Evolutionary conservation across 768 basidiomycete species (phyloP).

Genomic region (Tephrocybe sp.): DNA sequence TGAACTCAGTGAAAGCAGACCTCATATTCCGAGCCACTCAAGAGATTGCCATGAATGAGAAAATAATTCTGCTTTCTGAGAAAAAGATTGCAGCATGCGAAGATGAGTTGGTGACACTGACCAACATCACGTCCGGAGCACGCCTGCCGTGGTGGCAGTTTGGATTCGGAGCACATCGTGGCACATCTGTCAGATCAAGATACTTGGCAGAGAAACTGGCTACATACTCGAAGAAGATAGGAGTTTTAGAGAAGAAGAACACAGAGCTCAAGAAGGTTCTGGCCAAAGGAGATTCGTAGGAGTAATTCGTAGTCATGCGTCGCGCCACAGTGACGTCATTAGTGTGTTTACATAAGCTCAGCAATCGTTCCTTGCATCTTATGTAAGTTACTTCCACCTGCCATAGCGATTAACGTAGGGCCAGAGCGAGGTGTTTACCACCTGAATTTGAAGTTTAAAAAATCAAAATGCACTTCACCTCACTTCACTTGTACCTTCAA

Average conservation of each 20-base stretch:
- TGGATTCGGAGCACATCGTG: constrained; percentile 44
- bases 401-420: no score
- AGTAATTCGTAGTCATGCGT: constrained; percentile 13
- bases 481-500: no score
- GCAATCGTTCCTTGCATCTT: no score
- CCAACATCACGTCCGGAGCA: constrained; percentile 59
- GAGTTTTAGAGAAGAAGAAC: constrained; percentile 71
- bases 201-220: constrained; percentile 79
- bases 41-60: constrained; percentile 80
- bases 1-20: constrained; percentile 43
- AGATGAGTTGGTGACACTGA: constrained; percentile 68
- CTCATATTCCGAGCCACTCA: constrained; percentile 77
- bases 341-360: neutral
- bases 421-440: no score
- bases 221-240: constrained; percentile 65
- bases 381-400: no score
- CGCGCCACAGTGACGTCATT: neutral
- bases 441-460: no score
- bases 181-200: constrained; percentile 57
- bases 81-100: constrained; percentile 70
- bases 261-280: constrained; percentile 60
- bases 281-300: constrained; percentile 30
- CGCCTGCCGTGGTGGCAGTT: constrained; percentile 34
- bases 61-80: constrained; percentile 58
- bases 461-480: no score